A percentile compares a stretch with the other conserved stretches of the same genome.
Conservation (phyloP, 2,329 filamentous ascomycete genomes). For the Aspergillus arachidicola region DNA sequence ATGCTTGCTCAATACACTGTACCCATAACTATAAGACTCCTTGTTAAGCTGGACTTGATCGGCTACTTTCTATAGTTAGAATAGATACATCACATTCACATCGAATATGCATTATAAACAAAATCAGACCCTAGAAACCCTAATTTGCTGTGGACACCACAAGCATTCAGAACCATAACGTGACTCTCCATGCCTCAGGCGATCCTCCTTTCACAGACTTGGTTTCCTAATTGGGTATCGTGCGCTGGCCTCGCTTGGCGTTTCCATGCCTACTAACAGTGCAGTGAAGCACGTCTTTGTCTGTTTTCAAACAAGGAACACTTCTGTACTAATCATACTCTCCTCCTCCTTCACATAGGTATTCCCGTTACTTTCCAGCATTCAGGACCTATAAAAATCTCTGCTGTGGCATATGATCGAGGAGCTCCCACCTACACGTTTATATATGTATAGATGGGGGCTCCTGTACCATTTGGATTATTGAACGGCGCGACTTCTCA, state of each 20-base stretch:
- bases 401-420: background rate
- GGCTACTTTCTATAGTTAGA: background rate
- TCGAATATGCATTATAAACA: background rate
- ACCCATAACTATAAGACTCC: background rate
- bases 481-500: background rate
- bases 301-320: constrained; percentile 2
- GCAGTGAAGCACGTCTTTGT: constrained; percentile 14
- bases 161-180: background rate
- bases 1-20: background rate
- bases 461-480: background rate
- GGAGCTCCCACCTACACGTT: background rate
- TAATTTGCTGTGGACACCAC: background rate
- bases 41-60: background rate
- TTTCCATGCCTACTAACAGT: constrained; percentile 10
- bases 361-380: background rate
- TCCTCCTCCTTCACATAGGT: background rate
- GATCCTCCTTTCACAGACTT: constrained; percentile 10
- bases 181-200: constrained; percentile 4
- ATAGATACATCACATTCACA: background rate
- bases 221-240: constrained; percentile 20
- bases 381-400: background rate
- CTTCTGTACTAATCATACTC: background rate
- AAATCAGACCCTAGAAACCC: background rate
- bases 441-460: background rate
- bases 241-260: constrained; percentile 13